These are phyloP conservation scores for Diaporthe humulicola DNA, from an alignment of 2,329 filamentous ascomycete genomes.

Conservation along the genomic window DNA sequence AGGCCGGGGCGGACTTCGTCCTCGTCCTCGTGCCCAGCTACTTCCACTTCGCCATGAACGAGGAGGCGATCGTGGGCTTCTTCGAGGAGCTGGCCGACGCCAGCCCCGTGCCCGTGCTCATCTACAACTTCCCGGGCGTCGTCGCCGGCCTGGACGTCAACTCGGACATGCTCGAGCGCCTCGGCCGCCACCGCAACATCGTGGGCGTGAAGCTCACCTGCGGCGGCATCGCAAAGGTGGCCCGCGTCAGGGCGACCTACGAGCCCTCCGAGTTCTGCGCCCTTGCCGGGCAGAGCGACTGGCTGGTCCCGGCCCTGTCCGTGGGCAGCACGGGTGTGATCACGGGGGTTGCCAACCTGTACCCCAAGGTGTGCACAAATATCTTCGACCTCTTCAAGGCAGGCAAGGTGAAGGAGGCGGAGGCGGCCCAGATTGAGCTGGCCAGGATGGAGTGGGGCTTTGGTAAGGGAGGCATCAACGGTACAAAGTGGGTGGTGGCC, in stretches of 20 bases:
- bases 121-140: slow-evolving; percentile 81
- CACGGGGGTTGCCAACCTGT: slow-evolving; percentile 72
- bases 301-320: slow-evolving; percentile 70
- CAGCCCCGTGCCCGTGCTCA: slow-evolving; percentile 73
- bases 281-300: slow-evolving; percentile 80
- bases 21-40: slow-evolving; percentile 79
- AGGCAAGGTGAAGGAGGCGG: slow-evolving; percentile 62
- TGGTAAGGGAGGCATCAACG: slow-evolving; percentile 70
- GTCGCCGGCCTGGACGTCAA: slow-evolving; percentile 76
- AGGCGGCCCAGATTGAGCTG: slow-evolving; percentile 63
- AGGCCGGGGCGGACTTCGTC: slow-evolving; percentile 75
- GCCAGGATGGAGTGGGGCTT: slow-evolving; percentile 69
- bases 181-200: slow-evolving; percentile 73
- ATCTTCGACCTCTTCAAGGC: slow-evolving; percentile 62
- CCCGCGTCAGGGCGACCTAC: slow-evolving; percentile 64
- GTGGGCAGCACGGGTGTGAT: slow-evolving; percentile 70
- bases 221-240: slow-evolving; percentile 78
- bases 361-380: slow-evolving; percentile 62
- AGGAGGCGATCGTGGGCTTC: slow-evolving; percentile 71
- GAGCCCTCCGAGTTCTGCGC: slow-evolving; percentile 70
- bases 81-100: slow-evolving; percentile 73
- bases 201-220: slow-evolving; percentile 80
- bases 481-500: slow-evolving; percentile 71
- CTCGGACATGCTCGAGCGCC: slow-evolving; percentile 72
- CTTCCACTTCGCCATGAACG: slow-evolving; percentile 74